Evolutionary conservation across 495 filamentous ascomycete species (phyloP), one percentile per base, ranked within the genome.

Genomic region (Xylaria telfairii): DNA sequence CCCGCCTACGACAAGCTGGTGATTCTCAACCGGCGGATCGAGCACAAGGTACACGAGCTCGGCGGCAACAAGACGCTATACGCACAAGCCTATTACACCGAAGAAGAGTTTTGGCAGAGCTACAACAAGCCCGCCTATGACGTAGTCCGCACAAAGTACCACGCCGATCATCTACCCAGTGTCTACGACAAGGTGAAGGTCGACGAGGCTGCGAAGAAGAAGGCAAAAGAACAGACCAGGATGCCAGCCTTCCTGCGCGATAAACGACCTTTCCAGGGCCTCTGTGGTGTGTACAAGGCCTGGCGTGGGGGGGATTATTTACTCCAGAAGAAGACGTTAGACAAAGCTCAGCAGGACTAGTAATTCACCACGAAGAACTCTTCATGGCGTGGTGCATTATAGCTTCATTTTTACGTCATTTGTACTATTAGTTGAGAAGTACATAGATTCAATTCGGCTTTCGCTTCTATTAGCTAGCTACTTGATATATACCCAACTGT

Each of bases 51-150:
- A 0, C 79, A 80, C 0, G 84, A 84, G 42, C 78, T 92, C 0
- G 84, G 87, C 6, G 92, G 92, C 1, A 80, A 81, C 67, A 87
- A 87, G 73, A 84, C 82, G 74, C 68, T 87, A 15, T 87, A 88
- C 66, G 84, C 86, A 0, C 87, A 88, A 61, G 81, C 83, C 1
- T 87, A 84, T 67, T 89, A 89, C 66, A 81, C 82, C 15, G 83
- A 87, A 73, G 83, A 81, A 0, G 86, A 89, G 69, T 88, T 89
- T 69, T 87, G 85, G 84, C 61, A 72, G 39, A 78, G 81, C 28
- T 88, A 87, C 65, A 82, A 86, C 69, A 76, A 78, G 37, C 44
- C 65, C 13, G 80, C 81, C 71, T 88, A 89, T 68, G 85, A 88
- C 12, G 76, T 49, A 0, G 72, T 88, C 57, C 73, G 87, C n/a